Conservation (phyloP, 192 early-diverging fungal species). For the Geranomyces michiganensis region DNA sequence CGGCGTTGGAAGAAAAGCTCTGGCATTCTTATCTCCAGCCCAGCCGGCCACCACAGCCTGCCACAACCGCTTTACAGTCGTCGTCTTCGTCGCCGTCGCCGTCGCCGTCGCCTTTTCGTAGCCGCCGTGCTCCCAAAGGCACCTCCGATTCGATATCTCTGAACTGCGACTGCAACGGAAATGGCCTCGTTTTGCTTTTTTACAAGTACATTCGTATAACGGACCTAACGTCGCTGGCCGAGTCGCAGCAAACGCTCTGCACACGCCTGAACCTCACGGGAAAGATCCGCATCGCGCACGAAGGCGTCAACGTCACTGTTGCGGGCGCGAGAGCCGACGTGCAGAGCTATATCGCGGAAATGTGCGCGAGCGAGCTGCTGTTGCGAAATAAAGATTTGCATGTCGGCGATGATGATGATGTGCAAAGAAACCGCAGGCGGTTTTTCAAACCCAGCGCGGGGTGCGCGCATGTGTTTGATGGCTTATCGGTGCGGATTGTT, state of each 20-base stretch:
- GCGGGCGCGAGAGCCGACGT: slow-evolving; percentile 52
- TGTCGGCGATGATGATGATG: neutral
- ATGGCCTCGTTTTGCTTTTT: slow-evolving; percentile 37
- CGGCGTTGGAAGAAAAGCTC: neutral
- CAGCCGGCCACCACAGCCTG: neutral
- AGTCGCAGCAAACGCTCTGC: slow-evolving; percentile 4
- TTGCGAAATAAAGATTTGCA: neutral
- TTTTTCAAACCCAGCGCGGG: slow-evolving; percentile 72
- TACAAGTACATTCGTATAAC: slow-evolving; percentile 26
- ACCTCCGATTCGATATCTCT: slow-evolving; percentile 31
- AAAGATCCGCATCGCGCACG: slow-evolving; percentile 49
- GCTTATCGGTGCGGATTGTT: slow-evolving; percentile 59
- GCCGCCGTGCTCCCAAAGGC: slow-evolving; percentile 33
- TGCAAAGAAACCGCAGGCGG: slow-evolving; percentile 21
- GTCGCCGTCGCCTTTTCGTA: slow-evolving; percentile 9
- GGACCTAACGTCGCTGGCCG: slow-evolving; percentile 3
- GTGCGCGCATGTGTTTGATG: slow-evolving; percentile 64
- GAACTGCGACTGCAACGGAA: slow-evolving; percentile 20
- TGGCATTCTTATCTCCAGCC: neutral
- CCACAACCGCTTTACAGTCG: neutral
- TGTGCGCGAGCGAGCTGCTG: slow-evolving; percentile 33
- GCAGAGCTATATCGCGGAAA: slow-evolving; percentile 48
- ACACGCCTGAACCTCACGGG: slow-evolving; percentile 25
- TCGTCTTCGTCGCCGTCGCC: neutral
- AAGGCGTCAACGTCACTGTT: slow-evolving; percentile 71